Evolutionary conservation across 2,329 filamentous ascomycete genomes (phyloP), one percentile per base, ranked within the genome.

Genomic region (Beauveria asiatica): DNA sequence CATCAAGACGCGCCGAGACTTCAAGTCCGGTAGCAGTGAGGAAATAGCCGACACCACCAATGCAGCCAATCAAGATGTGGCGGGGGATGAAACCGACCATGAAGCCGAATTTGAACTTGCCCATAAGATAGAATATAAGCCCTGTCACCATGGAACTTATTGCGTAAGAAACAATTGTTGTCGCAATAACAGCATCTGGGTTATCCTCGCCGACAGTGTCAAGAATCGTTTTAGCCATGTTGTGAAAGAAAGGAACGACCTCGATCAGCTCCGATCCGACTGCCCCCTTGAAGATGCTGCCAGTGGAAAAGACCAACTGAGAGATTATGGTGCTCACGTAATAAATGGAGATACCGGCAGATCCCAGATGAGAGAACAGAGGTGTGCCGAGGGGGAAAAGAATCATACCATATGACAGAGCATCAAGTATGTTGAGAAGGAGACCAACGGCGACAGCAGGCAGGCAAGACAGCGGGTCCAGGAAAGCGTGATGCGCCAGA

Each of bases 221-320:
- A 65, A 94, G 85, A 69, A 97, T 97, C 33, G 88, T 93, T 64
- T 87, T 86, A 0, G 94, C 92, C 93, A 99, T 99, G 69, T 93
- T 96, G 75, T 99, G 94, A 72, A 99, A 97, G 76, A 99, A 99
- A 0, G 93, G 94, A 1, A 99, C 93, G 1, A 97, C 93, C 75
- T 99, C 94, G 65, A 97, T 99, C 86, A 99, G 87, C 73, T 99
- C 94, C 2, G 94, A 97, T 5, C 94, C 94, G 62, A 99, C 86
- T 3, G 90, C 92, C 17, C 94, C 93, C 65, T 83, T 88, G 76
- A 99, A 99, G 39, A 90, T 86, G 68, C 92, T 97, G 0, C 91
- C 89, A 21, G 82, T 81, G 0, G 93, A 97, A 71, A 93, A 97
- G 17, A 91, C 89, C 56, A 99, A 74, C 71, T 99, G 94, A 0